Evolutionary conservation across 179 eudicot species (phyloP).

Genomic region (Corrigiola litoralis): DNA sequence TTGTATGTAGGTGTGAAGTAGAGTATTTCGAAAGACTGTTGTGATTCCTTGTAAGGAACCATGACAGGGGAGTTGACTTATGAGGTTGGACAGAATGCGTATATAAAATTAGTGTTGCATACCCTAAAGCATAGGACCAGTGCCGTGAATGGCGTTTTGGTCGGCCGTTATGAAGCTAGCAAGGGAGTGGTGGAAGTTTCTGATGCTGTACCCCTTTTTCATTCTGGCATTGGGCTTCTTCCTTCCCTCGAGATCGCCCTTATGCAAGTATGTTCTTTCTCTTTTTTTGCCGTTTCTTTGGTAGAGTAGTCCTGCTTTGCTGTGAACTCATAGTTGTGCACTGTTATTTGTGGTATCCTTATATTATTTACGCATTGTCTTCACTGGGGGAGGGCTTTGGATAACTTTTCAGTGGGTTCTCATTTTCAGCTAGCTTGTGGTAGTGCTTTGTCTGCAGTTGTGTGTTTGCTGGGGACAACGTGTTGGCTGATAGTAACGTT

Average conservation of each 20-base stretch:
- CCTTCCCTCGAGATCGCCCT: conserved; percentile 86
- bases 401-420: too few species aligned
- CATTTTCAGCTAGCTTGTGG: too few species aligned
- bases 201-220: conserved; percentile 75
- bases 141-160: conserved; percentile 68
- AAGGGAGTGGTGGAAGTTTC: conserved; percentile 44
- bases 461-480: too few species aligned
- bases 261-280: conserved; percentile 38
- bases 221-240: conserved; percentile 64
- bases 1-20: conserved; percentile 6
- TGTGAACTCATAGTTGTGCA: too few species aligned
- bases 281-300: conserved; percentile 1
- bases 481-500: too few species aligned
- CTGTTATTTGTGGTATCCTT: neutral
- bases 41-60: conserved; percentile 2
- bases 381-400: too few species aligned
- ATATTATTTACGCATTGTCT: too few species aligned
- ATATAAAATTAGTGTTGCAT: conserved; percentile 66
- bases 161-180: conserved; percentile 51
- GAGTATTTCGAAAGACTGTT: neutral
- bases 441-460: too few species aligned
- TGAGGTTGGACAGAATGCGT: conserved; percentile 58
- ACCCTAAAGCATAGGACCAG: conserved; percentile 53
- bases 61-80: conserved; percentile 51
- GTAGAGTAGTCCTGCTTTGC: neutral